Evolutionary conservation across 2,329 filamentous ascomycete species (phyloP), one percentile per base, ranked within the genome.

Genomic region (Colletotrichum plurivorum): DNA sequence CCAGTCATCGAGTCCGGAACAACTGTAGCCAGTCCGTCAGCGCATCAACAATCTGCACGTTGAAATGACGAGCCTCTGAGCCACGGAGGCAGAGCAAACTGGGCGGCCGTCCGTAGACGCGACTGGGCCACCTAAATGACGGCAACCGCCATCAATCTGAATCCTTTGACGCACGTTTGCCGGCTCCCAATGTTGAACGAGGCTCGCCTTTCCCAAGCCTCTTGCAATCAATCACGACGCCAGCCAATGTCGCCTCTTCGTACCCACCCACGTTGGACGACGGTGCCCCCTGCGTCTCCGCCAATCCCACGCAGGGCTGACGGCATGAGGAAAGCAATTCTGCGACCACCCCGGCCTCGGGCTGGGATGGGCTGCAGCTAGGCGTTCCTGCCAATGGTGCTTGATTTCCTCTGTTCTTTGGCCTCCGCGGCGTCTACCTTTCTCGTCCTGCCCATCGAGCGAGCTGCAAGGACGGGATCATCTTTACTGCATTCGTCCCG

Each of bases 251-350:
- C 63, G 63, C 41, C 58, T 46, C 60, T 36, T 22, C 18, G 51
- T 25, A 18, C 36, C 51, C 55, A n/a, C 22, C 41, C 51, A 49
- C 45, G 66, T 39, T 53, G 8, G 54, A 22, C 27, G 36, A 27
- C 41, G 18, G n/a, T 25, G 46, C 41, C 62, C 62, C 67, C 55
- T 67, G 67, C 62, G 18, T 56, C 45, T 61, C 67, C 22, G 43
- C 55, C 55, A 56, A 61, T 69, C 36, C 62, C 43, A 61, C 55
- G 67, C 67, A 61, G 64, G 67, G 67, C 67, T 66, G 62, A 66
- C 49, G 43, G 55, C 66, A 66, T 55, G 61, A 56, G 66, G 15
- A 43, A 18, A 49, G 57, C 57, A 15, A 31, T 67, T 62, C 43
- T 49, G 60, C 20, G 16, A 49, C 52, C 63, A 31, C 27, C 43